Evolutionary conservation across 345 rosid species (phyloP).

Genomic region (Eucalyptus fibrosa): DNA sequence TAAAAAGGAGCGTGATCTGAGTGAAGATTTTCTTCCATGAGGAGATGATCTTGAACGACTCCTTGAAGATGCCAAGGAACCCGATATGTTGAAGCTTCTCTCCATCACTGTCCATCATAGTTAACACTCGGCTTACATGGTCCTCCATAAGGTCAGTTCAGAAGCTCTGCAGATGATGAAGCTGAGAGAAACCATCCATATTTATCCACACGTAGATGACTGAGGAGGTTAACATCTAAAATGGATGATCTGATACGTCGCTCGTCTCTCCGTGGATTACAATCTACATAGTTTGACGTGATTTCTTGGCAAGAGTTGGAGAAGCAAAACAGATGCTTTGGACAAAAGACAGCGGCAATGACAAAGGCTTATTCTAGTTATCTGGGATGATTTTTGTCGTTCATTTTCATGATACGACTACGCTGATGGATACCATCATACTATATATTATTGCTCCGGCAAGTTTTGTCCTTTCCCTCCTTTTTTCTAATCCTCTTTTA

Average conservation of each 20-base stretch:
- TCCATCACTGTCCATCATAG: slow-evolving; percentile 26
- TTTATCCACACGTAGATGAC: background rate
- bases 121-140: background rate
- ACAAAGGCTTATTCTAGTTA: background rate
- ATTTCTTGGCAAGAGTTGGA: background rate
- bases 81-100: slow-evolving; percentile 35
- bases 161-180: background rate
- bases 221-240: background rate
- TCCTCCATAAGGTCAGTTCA: background rate
- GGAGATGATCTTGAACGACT: slow-evolving; percentile 34
- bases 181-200: background rate
- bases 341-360: background rate
- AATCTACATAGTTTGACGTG: background rate
- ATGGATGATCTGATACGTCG: background rate
- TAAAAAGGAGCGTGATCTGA: slow-evolving; percentile 22
- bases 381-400: background rate
- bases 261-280: background rate
- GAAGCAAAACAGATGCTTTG: background rate
- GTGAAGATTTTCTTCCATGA: slow-evolving; percentile 29
- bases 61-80: slow-evolving; percentile 19
- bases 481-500: background rate
- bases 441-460: background rate
- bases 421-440: background rate
- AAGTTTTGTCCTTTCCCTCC: background rate
- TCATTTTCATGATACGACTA: background rate